Evolutionary conservation across 495 filamentous ascomycete genomes (phyloP).

Genomic region (Staphylotrichum longicolle): DNA sequence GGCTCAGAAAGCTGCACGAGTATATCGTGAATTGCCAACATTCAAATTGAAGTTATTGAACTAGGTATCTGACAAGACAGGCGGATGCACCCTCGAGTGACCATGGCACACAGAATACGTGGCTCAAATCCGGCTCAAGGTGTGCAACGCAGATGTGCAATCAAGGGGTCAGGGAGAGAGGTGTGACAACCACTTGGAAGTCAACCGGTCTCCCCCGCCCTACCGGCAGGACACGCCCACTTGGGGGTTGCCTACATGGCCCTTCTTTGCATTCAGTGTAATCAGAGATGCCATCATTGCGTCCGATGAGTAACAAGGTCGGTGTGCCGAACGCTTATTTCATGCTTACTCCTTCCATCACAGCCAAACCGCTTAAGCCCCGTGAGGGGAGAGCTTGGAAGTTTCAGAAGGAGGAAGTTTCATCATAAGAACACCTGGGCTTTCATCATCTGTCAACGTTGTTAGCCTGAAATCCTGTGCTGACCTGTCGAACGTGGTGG

Average conservation of each 20-base stretch:
- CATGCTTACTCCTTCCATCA: conserved; percentile 69
- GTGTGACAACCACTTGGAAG: conserved; percentile 15
- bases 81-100: background rate
- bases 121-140: background rate
- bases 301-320: conserved; percentile 96
- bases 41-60: too few relatives aligned
- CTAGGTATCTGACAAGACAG: background rate
- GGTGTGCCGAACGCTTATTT: conserved; percentile 99
- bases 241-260: conserved; percentile 13
- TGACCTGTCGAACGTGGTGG: conserved; percentile 14
- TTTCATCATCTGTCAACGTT: conserved; percentile 87
- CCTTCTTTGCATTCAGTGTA: conserved; percentile 38
- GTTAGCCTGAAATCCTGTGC: conserved; percentile 43
- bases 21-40: too few relatives aligned
- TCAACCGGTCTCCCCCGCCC: background rate
- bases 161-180: too few relatives aligned
- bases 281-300: conserved; percentile 99
- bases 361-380: conserved; percentile 87
- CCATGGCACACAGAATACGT: background rate
- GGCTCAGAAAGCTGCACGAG: too few relatives aligned
- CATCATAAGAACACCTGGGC: conserved; percentile 89
- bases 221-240: background rate
- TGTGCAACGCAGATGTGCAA: background rate
- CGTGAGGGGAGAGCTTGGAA: conserved; percentile 73
- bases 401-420: conserved; percentile 63